Percentiles rank a stretch among this genome's conserved stretches.
phyloP scores from a whole-genome alignment of 768 basidiomycete species.

The Leccinum obscurum region DNA sequence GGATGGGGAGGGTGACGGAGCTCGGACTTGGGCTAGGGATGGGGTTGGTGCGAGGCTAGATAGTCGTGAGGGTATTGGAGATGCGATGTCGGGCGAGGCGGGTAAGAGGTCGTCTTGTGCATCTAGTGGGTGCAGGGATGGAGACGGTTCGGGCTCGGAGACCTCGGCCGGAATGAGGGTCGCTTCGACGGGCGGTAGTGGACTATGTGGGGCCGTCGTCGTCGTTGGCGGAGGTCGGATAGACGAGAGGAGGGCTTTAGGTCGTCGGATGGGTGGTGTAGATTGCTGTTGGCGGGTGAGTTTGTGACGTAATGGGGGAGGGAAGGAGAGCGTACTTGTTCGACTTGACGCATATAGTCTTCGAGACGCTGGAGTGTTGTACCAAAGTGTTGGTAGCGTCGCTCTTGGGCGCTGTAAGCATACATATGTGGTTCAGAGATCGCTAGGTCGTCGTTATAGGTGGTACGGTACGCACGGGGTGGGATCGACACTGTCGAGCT shows the following conservation, averaged over 20 bases:
- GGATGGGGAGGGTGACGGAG: slow-evolving; percentile 14
- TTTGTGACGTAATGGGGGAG: too few relatives aligned
- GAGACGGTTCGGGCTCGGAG: slow-evolving; percentile 13
- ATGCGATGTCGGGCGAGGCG: slow-evolving; percentile 30
- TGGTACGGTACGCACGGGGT: slow-evolving; percentile 39
- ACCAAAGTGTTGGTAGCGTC: slow-evolving; percentile 47
- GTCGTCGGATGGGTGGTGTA: slow-evolving; percentile 40
- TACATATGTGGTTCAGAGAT: neutral
- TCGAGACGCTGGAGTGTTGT: slow-evolving; percentile 58
- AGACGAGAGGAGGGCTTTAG: slow-evolving; percentile 51
- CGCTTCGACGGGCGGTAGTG: slow-evolving; percentile 18
- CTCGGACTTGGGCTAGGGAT: slow-evolving; percentile 8
- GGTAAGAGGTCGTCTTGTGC: slow-evolving; percentile 38
- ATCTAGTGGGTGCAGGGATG: neutral
- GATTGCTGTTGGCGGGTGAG: slow-evolving; percentile 37
- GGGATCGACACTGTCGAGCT: slow-evolving; percentile 46
- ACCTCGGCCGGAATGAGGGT: slow-evolving; percentile 28
- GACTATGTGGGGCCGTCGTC: slow-evolving; percentile 2
- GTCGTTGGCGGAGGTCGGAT: slow-evolving; percentile 45
- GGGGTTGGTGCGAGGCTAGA: neutral
- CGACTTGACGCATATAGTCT: slow-evolving; percentile 47
- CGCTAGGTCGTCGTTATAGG: neutral
- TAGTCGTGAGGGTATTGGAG: neutral
- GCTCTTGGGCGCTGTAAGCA: slow-evolving; percentile 39
- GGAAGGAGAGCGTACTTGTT: slow-evolving; percentile 42